These are phyloP conservation scores for Plasmodium coatneyi DNA, from an alignment of 169 alveolate genomes.

Conservation along the genomic window DNA sequence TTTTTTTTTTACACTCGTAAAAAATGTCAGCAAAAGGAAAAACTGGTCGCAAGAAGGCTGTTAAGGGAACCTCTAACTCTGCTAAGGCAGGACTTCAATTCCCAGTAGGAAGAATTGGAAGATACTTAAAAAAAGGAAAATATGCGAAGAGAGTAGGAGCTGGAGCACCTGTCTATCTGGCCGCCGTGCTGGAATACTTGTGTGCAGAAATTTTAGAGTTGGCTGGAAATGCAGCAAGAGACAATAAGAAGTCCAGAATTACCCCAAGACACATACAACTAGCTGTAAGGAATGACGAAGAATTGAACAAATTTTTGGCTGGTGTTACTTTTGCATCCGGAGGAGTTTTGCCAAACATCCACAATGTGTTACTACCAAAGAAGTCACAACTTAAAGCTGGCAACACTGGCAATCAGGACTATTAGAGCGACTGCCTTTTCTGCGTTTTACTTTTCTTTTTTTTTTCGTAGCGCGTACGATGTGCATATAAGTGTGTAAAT, in stretches of 20 bases:
- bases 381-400: constrained; percentile 79
- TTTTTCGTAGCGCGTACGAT: not conserved
- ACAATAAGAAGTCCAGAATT: constrained; percentile 97
- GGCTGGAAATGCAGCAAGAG: constrained; percentile 99
- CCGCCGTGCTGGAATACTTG: constrained; percentile 98
- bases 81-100: constrained; percentile 99
- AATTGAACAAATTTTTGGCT: constrained; percentile 96
- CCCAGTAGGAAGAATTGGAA: constrained; percentile 99
- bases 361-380: constrained; percentile 95
- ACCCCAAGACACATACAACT: constrained; percentile 99
- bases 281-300: constrained; percentile 99
- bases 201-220: constrained; percentile 98
- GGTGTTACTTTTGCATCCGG: constrained; percentile 98
- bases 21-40: constrained; percentile 85
- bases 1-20: not conserved
- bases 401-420: constrained; percentile 47
- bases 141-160: constrained; percentile 99
- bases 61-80: constrained; percentile 94
- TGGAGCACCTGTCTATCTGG: constrained; percentile 98
- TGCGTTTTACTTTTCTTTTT: not conserved
- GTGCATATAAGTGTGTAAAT: constrained; percentile 3
- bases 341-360: constrained; percentile 98
- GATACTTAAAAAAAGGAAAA: constrained; percentile 97
- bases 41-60: constrained; percentile 91
- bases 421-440: not conserved